Conservation (phyloP, 2,329 filamentous ascomycete species). For the Neofusicoccum kwambonambiense region DNA sequence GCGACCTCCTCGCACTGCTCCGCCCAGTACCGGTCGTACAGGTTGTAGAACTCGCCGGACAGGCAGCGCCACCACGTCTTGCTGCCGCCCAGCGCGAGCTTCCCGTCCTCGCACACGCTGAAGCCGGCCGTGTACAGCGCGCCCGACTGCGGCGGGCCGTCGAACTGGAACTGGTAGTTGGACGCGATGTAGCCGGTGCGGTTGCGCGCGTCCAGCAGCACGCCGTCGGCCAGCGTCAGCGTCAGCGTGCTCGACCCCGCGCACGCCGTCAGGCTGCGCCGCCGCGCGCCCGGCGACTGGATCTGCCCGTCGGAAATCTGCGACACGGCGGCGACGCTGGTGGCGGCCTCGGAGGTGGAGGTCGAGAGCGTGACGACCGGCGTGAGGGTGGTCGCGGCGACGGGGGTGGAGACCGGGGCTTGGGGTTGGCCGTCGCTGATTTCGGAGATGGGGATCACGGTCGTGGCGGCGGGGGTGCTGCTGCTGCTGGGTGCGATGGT, state of each 20-base stretch:
- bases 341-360: neutral
- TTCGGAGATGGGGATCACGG: conserved; percentile 24
- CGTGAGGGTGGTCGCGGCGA: neutral
- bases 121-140: conserved; percentile 74
- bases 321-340: conserved; percentile 1
- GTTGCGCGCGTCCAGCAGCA: conserved; percentile 62
- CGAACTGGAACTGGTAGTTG: conserved; percentile 65
- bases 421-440: conserved; percentile 32
- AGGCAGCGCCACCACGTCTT: conserved; percentile 72
- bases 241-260: conserved; percentile 49
- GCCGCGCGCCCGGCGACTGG: conserved; percentile 5
- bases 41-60: conserved; percentile 74
- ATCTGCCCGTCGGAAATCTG: conserved; percentile 21
- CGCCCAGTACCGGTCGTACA: conserved; percentile 71
- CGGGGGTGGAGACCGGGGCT: conserved; percentile 9
- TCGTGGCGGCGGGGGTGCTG: neutral
- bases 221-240: conserved; percentile 61
- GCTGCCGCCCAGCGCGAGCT: conserved; percentile 67
- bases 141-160: conserved; percentile 58
- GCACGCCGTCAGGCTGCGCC: neutral
- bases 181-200: conserved; percentile 79
- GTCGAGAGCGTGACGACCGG: neutral
- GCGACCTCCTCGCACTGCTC: neutral
- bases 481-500: too few relatives aligned
- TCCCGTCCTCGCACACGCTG: conserved; percentile 66